phyloP scores from a whole-genome alignment of 2,329 filamentous ascomycete species.

The Apiospora phragmitis region DNA sequence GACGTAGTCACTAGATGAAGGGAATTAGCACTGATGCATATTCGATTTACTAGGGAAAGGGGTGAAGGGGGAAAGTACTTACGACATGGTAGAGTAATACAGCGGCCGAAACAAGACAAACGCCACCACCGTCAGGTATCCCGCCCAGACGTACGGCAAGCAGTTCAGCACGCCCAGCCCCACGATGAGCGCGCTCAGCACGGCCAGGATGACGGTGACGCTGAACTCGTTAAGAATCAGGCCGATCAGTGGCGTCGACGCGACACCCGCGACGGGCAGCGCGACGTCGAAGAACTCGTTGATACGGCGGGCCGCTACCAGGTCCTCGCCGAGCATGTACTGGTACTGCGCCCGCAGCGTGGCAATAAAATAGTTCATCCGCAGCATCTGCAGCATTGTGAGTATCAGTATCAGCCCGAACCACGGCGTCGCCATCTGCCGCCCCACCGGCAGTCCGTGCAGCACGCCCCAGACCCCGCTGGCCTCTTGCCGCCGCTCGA shows the following conservation, averaged over 20 bases:
- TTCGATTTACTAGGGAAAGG: not conserved
- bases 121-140: slow-evolving; percentile 65
- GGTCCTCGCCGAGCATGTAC: slow-evolving; percentile 59
- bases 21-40: too few species aligned
- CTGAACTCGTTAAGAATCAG: slow-evolving; percentile 66
- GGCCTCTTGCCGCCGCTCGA: slow-evolving; percentile 58
- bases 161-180: slow-evolving; percentile 66
- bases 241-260: slow-evolving; percentile 72
- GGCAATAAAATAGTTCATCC: slow-evolving; percentile 68
- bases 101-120: slow-evolving; percentile 74
- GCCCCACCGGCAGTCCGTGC: slow-evolving; percentile 61
- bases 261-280: slow-evolving; percentile 68
- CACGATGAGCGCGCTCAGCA: slow-evolving; percentile 79
- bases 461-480: slow-evolving; percentile 73
- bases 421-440: slow-evolving; percentile 70
- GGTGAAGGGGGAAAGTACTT: not conserved
- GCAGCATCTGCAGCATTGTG: slow-evolving; percentile 58
- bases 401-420: slow-evolving; percentile 71
- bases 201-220: slow-evolving; percentile 72
- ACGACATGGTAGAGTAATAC: slow-evolving; percentile 53
- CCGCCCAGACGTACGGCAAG: slow-evolving; percentile 60
- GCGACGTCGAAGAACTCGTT: slow-evolving; percentile 45
- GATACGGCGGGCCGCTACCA: slow-evolving; percentile 31
- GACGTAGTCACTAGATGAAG: slow-evolving; percentile 58
- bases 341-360: slow-evolving; percentile 62